These are phyloP conservation scores for Tanozyma kutaoensis DNA, from an alignment of 805 yeast species.

Conservation along the genomic window DNA sequence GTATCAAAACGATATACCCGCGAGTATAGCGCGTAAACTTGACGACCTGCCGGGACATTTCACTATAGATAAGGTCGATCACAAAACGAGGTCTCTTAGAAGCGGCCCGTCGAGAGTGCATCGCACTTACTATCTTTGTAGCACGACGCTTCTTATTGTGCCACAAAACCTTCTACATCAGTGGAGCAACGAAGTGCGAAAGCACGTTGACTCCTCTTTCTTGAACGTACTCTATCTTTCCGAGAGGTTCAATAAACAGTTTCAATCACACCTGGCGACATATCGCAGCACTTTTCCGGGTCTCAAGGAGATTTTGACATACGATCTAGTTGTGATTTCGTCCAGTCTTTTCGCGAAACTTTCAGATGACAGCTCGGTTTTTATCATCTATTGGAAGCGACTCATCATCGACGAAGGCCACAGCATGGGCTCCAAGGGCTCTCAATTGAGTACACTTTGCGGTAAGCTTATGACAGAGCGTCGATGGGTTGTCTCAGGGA, in stretches of 20 bases:
- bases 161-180: slow-evolving; percentile 60
- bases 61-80: neutral
- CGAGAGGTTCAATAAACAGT: slow-evolving; percentile 13
- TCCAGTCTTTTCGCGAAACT: slow-evolving; percentile 28
- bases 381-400: slow-evolving; percentile 46
- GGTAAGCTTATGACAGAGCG: slow-evolving; percentile 40
- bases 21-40: slow-evolving; percentile 22
- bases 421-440: slow-evolving; percentile 38
- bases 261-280: slow-evolving; percentile 4
- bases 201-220: slow-evolving; percentile 31
- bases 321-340: slow-evolving; percentile 42
- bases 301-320: slow-evolving; percentile 21
- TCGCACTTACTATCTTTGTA: slow-evolving; percentile 26
- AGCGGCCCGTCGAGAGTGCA: neutral
- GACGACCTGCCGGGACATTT: slow-evolving; percentile 31
- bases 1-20: slow-evolving; percentile 31
- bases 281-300: slow-evolving; percentile 11
- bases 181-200: slow-evolving; percentile 46
- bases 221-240: slow-evolving; percentile 22
- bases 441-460: slow-evolving; percentile 38
- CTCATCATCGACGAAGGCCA: slow-evolving; percentile 71
- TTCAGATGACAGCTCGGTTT: slow-evolving; percentile 1
- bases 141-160: slow-evolving; percentile 44
- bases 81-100: neutral
- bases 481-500: slow-evolving; percentile 65